phyloP scores from a whole-genome alignment of 2,329 filamentous ascomycete species.

The Reticulascus tulasneorum region DNA sequence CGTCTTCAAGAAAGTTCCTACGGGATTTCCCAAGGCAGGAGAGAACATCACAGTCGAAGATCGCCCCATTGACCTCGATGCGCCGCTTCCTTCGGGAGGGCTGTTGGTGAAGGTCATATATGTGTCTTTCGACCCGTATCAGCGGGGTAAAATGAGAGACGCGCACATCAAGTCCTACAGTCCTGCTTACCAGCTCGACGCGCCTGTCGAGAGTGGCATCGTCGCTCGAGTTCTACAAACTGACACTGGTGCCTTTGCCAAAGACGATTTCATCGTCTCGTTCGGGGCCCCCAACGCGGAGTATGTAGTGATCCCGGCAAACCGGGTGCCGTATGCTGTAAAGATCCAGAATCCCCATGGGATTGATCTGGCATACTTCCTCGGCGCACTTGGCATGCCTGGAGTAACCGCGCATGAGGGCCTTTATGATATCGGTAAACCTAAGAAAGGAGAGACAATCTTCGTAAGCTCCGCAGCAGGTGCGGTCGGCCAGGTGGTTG shows the following conservation, averaged over 20 bases:
- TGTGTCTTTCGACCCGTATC: constrained; percentile 79
- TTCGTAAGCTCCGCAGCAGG: constrained; percentile 78
- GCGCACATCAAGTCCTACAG: constrained; percentile 63
- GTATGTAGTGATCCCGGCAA: constrained; percentile 41
- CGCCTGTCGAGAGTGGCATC: constrained; percentile 60
- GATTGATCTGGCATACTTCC: constrained; percentile 63
- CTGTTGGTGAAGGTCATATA: constrained; percentile 68
- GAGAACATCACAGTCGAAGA: constrained; percentile 67
- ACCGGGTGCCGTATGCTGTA: constrained; percentile 10
- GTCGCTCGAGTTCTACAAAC: constrained; percentile 70
- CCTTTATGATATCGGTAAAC: constrained; percentile 59
- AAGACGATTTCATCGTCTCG: constrained; percentile 41
- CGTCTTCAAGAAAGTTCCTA: constrained; percentile 67
- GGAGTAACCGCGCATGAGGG: constrained; percentile 70
- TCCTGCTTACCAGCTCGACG: constrained; percentile 55
- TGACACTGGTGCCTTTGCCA: constrained; percentile 48
- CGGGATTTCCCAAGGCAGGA: constrained; percentile 63
- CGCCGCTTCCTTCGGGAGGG: constrained; percentile 59
- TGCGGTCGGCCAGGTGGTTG: constrained; percentile 78
- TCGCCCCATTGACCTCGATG: constrained; percentile 62
- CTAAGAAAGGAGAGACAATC: constrained; percentile 68
- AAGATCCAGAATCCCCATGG: constrained; percentile 64
- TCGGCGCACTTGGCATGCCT: constrained; percentile 62
- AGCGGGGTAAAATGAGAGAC: constrained; percentile 73
- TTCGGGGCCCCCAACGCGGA: constrained; percentile 59